A percentile compares a stretch with the other conserved stretches of the same genome.
These are phyloP conservation scores for Phytopythium montanum DNA, from an alignment of 352 stramenopile species.

Conservation along the genomic window DNA sequence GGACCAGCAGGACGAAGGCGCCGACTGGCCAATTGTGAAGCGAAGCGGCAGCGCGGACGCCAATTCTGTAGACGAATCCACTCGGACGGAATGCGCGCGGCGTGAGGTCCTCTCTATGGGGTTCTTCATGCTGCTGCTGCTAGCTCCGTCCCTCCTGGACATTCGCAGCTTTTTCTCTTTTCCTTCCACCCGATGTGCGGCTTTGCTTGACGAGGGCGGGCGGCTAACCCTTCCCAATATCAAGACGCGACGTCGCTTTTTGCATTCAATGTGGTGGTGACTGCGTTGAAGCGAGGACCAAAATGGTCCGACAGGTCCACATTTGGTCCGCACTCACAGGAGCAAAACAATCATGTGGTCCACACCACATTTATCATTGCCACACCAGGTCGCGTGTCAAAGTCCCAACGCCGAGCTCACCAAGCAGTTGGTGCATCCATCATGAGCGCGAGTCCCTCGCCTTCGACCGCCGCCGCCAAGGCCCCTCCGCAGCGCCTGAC, in stretches of 20 bases:
- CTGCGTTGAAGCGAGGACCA: no score
- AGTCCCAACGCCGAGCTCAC: no score
- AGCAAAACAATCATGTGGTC: no score
- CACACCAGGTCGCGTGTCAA: no score
- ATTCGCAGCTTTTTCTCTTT: not conserved
- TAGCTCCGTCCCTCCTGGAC: not conserved
- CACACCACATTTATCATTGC: no score
- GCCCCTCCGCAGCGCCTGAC: conserved; percentile 40
- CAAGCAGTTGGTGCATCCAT: no score
- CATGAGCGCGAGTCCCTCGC: not conserved
- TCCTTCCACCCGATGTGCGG: not conserved
- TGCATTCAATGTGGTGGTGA: no score
- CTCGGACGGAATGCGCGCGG: not conserved
- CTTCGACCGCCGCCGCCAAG: not conserved
- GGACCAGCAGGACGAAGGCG: not conserved
- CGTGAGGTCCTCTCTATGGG: not conserved
- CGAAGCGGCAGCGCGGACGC: not conserved
- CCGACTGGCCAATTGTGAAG: not conserved
- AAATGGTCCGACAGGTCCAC: no score
- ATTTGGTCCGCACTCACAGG: no score
- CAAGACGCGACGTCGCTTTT: conserved; percentile 1
- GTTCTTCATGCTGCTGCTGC: not conserved
- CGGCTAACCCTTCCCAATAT: not conserved
- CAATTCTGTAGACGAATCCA: conserved; percentile 3
- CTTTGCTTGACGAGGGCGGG: not conserved